Evolutionary conservation across 1,284 basidiomycete genomes (phyloP).

Genomic region (Leccinum pallidistipes): DNA sequence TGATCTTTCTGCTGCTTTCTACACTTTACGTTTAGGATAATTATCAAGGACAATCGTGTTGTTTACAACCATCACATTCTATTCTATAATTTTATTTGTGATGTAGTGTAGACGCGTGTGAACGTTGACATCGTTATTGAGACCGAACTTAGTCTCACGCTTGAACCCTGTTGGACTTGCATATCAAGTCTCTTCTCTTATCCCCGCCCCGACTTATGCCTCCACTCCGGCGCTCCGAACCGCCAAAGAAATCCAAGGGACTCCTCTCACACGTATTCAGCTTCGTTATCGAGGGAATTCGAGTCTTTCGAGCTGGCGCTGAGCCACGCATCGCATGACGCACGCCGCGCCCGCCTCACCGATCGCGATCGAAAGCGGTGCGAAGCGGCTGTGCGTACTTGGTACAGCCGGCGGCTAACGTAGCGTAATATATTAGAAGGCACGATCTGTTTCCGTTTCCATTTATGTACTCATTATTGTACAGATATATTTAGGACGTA

Average conservation of each 20-base stretch:
- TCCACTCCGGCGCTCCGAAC: constrained; percentile 12
- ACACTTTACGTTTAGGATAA: constrained; percentile 10
- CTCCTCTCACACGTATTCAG: constrained; percentile 63
- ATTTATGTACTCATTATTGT: no score
- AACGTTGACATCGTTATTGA: constrained; percentile 8
- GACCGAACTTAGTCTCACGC: constrained; percentile 21
- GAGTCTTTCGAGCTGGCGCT: constrained; percentile 57
- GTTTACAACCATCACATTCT: constrained; percentile 4
- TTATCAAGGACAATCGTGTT: constrained; percentile 13
- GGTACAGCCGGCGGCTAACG: no score
- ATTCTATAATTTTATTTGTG: constrained; percentile 11
- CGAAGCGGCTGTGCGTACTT: no score
- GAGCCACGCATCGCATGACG: no score
- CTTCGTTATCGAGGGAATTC: constrained; percentile 69
- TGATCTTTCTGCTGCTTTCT: constrained; percentile 11
- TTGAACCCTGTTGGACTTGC: not conserved
- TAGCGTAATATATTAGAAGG: no score
- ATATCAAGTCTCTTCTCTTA: not conserved
- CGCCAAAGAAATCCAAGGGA: constrained; percentile 31
- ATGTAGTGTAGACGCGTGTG: constrained; percentile 9
- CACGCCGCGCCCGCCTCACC: no score
- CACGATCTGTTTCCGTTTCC: no score
- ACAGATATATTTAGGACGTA: no score
- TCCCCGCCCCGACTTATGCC: constrained; percentile 10
- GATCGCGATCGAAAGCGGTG: no score